Percentiles rank a stretch among this genome's conserved stretches.
These are phyloP conservation scores for Penicillium corylophilum DNA, from an alignment of 2,329 filamentous ascomycete species.

Conservation along the genomic window DNA sequence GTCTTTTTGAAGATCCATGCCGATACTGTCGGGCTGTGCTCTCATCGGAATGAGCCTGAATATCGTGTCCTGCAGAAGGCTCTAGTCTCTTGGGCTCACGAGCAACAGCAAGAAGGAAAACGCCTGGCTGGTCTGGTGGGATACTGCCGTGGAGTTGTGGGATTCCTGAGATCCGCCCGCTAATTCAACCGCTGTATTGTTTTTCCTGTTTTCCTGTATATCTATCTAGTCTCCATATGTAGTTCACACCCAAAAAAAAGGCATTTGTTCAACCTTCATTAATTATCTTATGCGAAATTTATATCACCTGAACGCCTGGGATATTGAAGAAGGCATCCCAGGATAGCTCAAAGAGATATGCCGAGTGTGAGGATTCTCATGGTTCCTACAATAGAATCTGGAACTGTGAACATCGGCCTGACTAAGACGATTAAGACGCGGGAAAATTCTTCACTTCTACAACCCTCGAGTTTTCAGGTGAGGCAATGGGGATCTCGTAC, in stretches of 20 bases:
- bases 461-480: neutral
- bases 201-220: neutral
- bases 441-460: neutral
- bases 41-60: conserved; percentile 48
- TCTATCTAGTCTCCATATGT: neutral
- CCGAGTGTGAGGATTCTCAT: no score
- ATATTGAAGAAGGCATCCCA: no score
- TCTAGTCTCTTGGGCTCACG: conserved; percentile 67
- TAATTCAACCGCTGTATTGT: conserved; percentile 16
- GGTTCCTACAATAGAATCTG: no score
- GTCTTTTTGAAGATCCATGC: conserved; percentile 83
- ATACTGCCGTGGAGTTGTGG: conserved; percentile 82
- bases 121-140: conserved; percentile 75
- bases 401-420: neutral
- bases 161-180: conserved; percentile 67
- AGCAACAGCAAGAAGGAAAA: conserved; percentile 69
- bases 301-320: neutral
- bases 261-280: neutral
- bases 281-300: neutral
- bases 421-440: neutral
- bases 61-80: conserved; percentile 53
- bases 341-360: no score
- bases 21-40: conserved; percentile 52
- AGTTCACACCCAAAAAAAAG: neutral
- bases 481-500: conserved; percentile 35